phyloP scores from a whole-genome alignment of 2,329 filamentous ascomycete genomes.

The Stagonosporopsis cucurbitacearum region DNA sequence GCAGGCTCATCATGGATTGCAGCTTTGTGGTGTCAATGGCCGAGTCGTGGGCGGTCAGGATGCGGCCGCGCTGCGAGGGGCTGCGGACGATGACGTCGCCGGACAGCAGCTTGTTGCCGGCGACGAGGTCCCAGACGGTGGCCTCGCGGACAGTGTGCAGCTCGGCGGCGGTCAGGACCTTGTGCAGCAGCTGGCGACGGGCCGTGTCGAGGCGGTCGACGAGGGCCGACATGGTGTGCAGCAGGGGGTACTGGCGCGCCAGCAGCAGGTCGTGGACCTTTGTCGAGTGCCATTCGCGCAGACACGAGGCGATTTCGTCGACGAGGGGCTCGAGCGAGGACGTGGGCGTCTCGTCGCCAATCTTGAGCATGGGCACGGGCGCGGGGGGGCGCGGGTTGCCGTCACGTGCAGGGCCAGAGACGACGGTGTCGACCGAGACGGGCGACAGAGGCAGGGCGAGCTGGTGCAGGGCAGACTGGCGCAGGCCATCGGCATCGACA shows the following conservation, averaged over 20 bases:
- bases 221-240: conserved; percentile 82
- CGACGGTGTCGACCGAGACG: conserved; percentile 65
- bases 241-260: conserved; percentile 76
- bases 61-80: conserved; percentile 78
- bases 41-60: conserved; percentile 91
- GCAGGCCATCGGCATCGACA: conserved; percentile 26
- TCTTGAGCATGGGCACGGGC: conserved; percentile 95
- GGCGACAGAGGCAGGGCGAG: conserved; percentile 49
- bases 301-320: conserved; percentile 95
- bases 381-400: conserved; percentile 84
- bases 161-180: conserved; percentile 88
- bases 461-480: conserved; percentile 47
- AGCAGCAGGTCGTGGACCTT: conserved; percentile 92
- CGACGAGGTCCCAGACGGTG: conserved; percentile 94
- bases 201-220: conserved; percentile 84
- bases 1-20: conserved; percentile 93
- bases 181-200: conserved; percentile 88
- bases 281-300: conserved; percentile 98
- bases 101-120: conserved; percentile 90
- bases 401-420: too few relatives aligned
- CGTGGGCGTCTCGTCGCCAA: conserved; percentile 94
- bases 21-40: conserved; percentile 88
- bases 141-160: conserved; percentile 80
- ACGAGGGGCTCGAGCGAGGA: conserved; percentile 89
- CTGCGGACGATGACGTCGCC: conserved; percentile 95